Base-by-base conservation (phyloP, 192 early-diverging fungal species). In the Coemansia sp. region DNA sequence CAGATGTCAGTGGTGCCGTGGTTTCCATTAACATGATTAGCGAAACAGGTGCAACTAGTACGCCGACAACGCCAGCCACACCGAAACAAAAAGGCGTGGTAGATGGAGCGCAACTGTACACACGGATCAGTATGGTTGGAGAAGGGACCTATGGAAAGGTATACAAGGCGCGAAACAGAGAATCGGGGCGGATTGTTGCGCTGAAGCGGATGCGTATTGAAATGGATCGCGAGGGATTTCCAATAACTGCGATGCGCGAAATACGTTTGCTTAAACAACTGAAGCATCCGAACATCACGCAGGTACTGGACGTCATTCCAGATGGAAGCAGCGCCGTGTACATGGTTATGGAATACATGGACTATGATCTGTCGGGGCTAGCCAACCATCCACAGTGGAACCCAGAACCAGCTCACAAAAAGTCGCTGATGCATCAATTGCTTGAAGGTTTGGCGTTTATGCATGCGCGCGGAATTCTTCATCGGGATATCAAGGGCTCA, bases 401-500 rank as follows among this genome's bases (percentile, higher is more conserved):
- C 57, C 90, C 90, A 16, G 83, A 86, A 19, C 80, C 87, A 3
- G 86, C 87, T 4, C 91, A 94, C 74, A 69, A 92, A 68, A 99
- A 99, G 78, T 93, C 93, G 61, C 86, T 98, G 22, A 86, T 91
- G 65, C 84, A 88, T 40, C 97, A 99, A 74, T 71, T 98, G 18
- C 84, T 99, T 0, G 83, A 88, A 41, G 97, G 96, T 5, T 84
- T 98, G 58, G 86, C 84, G 40, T 96, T 93, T 66, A 85, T 99
- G 72, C 97, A 99, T 71, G 79, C 83, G 40, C 86, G 80, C 46
- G 90, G 91, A 4, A 91, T 97, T 61, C 83, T 98, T 18, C 95
- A 96, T 64, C 91, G 95, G 19, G 95, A 95, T 62, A 91, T 98
- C 57, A 99, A 99, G 88, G 92, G 92, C 82, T 92, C 93, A 11